Evolutionary conservation across 768 basidiomycete species (phyloP).

Genomic region (Neoboletus brunneissimus): DNA sequence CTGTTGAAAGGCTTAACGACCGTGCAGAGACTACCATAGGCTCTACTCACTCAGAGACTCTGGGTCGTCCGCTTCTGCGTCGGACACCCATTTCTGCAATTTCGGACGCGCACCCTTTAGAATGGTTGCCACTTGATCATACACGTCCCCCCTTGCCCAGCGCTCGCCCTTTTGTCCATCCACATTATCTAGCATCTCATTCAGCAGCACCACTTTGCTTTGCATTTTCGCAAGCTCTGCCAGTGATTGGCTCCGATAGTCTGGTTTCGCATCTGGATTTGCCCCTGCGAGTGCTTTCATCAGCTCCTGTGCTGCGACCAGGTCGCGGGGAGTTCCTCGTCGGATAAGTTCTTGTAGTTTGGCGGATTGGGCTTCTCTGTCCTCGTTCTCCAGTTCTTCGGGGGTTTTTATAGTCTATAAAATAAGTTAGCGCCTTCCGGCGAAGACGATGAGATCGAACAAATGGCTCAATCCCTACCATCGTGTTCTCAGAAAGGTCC

Average conservation of each 20-base stretch:
- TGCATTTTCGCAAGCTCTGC: slow-evolving; percentile 93
- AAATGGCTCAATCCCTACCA: slow-evolving; percentile 15
- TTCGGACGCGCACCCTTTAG: slow-evolving; percentile 83
- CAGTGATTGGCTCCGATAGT: slow-evolving; percentile 87
- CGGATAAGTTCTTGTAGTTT: slow-evolving; percentile 99
- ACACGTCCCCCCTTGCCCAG: slow-evolving; percentile 87
- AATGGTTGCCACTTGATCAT: slow-evolving; percentile 91
- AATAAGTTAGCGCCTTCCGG: background rate
- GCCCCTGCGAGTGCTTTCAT: slow-evolving; percentile 97
- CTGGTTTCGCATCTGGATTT: slow-evolving; percentile 90
- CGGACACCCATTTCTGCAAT: slow-evolving; percentile 97
- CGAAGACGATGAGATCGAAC: background rate
- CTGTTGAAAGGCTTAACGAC: slow-evolving; percentile 37
- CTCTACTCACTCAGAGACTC: slow-evolving; percentile 74
- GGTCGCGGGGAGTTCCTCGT: slow-evolving; percentile 91
- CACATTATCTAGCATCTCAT: slow-evolving; percentile 95
- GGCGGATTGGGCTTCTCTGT: slow-evolving; percentile 90
- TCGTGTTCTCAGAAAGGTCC: slow-evolving; percentile 14
- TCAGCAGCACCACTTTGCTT: slow-evolving; percentile 91
- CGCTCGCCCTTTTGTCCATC: slow-evolving; percentile 67
- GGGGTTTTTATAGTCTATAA: slow-evolving; percentile 86
- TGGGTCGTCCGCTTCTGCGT: slow-evolving; percentile 85
- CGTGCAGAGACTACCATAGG: background rate
- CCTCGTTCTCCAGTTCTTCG: slow-evolving; percentile 94
- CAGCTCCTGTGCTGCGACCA: slow-evolving; percentile 92